phyloP scores from a whole-genome alignment of 495 filamentous ascomycete species.

The Penicillium verhagenii region DNA sequence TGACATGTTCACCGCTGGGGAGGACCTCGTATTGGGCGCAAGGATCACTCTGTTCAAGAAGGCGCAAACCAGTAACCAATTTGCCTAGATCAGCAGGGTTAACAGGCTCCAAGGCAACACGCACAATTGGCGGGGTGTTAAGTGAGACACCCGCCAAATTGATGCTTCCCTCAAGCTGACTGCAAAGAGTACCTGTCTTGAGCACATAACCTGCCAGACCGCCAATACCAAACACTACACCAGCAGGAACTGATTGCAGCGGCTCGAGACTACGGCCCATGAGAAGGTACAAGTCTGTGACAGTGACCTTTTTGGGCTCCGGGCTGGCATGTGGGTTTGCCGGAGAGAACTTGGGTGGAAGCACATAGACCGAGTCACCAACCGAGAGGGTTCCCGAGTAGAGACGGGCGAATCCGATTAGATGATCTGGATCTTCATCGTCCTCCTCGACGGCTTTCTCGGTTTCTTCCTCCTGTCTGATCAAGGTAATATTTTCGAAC shows the following conservation, averaged over 20 bases:
- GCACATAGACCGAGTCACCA: slow-evolving; percentile 86
- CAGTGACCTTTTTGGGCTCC: slow-evolving; percentile 76
- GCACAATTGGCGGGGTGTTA: slow-evolving; percentile 82
- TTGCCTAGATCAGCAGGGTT: slow-evolving; percentile 87
- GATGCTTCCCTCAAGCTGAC: slow-evolving; percentile 80
- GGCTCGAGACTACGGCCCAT: slow-evolving; percentile 91
- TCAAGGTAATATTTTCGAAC: slow-evolving; percentile 52
- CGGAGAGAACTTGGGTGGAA: slow-evolving; percentile 89
- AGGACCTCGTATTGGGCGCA: slow-evolving; percentile 95
- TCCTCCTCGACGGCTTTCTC: slow-evolving; percentile 45
- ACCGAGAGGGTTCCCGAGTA: slow-evolving; percentile 89
- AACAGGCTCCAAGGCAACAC: slow-evolving; percentile 87
- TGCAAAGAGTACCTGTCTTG: slow-evolving; percentile 93
- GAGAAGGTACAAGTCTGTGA: slow-evolving; percentile 88
- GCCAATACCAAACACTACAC: slow-evolving; percentile 93
- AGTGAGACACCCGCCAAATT: slow-evolving; percentile 88
- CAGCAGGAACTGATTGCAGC: slow-evolving; percentile 81
- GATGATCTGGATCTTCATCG: slow-evolving; percentile 70
- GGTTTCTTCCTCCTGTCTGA: slow-evolving; percentile 37
- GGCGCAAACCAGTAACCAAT: slow-evolving; percentile 83
- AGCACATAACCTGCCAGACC: slow-evolving; percentile 88
- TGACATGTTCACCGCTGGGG: slow-evolving; percentile 90
- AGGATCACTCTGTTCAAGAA: slow-evolving; percentile 93
- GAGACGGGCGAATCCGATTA: slow-evolving; percentile 92
- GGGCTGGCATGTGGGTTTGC: slow-evolving; percentile 71